Evolutionary conservation across 345 rosid genomes (phyloP).

Genomic region (Nephelium lappaceum): DNA sequence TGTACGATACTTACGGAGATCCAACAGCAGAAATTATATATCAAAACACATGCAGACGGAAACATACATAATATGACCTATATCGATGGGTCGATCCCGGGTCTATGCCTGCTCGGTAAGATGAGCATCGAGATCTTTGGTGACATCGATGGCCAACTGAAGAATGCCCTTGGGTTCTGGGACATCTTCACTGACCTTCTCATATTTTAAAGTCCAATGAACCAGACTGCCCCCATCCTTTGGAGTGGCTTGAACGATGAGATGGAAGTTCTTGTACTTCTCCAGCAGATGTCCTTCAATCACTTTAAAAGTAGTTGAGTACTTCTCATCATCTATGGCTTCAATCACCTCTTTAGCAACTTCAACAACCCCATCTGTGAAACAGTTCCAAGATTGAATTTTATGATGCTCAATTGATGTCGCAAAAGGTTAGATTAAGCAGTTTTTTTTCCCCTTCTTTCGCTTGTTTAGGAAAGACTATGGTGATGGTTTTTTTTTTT

Average conservation of each 20-base stretch:
- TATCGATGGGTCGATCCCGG: not conserved
- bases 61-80: not conserved
- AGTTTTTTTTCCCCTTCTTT: too few species aligned
- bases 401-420: not conserved
- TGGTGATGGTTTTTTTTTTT: too few species aligned
- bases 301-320: conserved; percentile 31
- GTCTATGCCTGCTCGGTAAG: conserved; percentile 15
- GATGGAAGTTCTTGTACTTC: conserved; percentile 30
- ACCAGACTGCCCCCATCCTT: conserved; percentile 31
- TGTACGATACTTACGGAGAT: not conserved
- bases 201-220: conserved; percentile 29
- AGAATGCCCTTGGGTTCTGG: conserved; percentile 20
- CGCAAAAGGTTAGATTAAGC: too few species aligned
- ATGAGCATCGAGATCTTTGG: conserved; percentile 28
- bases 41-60: not conserved
- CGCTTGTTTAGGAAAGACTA: too few species aligned
- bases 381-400: not conserved
- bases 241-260: conserved; percentile 33
- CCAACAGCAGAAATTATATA: not conserved
- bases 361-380: conserved; percentile 31
- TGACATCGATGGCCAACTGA: conserved; percentile 2
- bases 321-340: conserved; percentile 44
- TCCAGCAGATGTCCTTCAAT: conserved; percentile 43
- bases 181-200: conserved; percentile 20
- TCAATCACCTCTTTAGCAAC: conserved; percentile 39